A percentile compares a stretch with the other conserved stretches of the same genome.
These are phyloP conservation scores for Thamnidium elegans DNA, from an alignment of 192 early-diverging fungal genomes.

Conservation along the genomic window DNA sequence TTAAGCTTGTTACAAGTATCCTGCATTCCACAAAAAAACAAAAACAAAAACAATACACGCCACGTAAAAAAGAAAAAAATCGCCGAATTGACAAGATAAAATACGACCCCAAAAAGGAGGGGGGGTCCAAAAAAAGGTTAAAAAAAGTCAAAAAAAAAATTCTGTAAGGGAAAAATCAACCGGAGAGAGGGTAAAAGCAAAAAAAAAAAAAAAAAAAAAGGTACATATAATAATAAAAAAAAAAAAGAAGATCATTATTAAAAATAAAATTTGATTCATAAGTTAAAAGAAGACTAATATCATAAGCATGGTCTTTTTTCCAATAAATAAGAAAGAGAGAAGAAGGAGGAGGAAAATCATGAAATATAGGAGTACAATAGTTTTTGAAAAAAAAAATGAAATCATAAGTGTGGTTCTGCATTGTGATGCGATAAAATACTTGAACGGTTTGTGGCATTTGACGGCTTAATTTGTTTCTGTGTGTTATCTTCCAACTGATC, in stretches of 20 bases:
- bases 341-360: neutral
- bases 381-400: neutral
- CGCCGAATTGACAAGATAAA: too few relatives aligned
- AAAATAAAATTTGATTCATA: constrained; percentile 4
- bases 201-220: constrained; percentile 6
- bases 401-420: neutral
- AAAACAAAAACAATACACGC: too few relatives aligned
- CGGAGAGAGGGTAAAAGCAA: neutral
- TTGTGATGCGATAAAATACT: neutral
- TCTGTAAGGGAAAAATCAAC: too few relatives aligned
- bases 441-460: neutral
- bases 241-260: neutral
- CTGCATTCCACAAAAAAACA: too few relatives aligned
- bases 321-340: neutral
- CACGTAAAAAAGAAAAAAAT: too few relatives aligned
- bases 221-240: neutral
- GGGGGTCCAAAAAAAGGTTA: neutral
- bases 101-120: too few relatives aligned
- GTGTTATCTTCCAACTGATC: neutral
- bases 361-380: neutral
- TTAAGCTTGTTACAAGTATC: too few relatives aligned
- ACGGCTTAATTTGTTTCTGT: neutral
- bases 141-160: too few relatives aligned
- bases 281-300: too few relatives aligned
- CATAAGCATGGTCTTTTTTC: constrained; percentile 4